Percentiles rank a stretch among this genome's conserved stretches.
Conservation (phyloP, 495 filamentous ascomycete species). For the Penicillium bialowiezense region DNA sequence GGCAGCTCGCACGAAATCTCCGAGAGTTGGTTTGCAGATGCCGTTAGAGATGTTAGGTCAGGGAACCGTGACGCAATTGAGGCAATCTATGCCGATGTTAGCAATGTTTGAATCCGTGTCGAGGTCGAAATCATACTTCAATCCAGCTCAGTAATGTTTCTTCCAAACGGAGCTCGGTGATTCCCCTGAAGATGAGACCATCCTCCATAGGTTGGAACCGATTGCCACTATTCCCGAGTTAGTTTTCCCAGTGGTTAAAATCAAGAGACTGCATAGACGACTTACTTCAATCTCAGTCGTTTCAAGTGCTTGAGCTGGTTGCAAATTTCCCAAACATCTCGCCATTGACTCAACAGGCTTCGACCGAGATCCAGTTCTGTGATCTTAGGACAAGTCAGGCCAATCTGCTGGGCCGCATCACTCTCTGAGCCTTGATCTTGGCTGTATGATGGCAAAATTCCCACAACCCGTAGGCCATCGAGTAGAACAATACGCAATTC, state of each 20-base stretch:
- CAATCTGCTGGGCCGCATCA: constrained; percentile 27
- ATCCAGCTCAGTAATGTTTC: constrained; percentile 71
- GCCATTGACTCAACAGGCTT: constrained; percentile 70
- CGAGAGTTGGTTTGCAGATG: constrained; percentile 52
- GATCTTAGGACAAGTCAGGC: constrained; percentile 55
- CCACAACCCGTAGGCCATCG: constrained; percentile 65
- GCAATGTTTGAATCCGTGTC: not conserved
- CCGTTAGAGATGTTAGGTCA: constrained; percentile 54
- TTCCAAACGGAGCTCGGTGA: constrained; percentile 71
- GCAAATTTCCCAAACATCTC: constrained; percentile 67
- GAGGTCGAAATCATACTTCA: constrained; percentile 47
- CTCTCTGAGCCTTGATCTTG: constrained; percentile 29
- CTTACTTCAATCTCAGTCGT: constrained; percentile 69
- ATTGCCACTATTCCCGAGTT: constrained; percentile 62
- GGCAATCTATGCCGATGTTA: constrained; percentile 33
- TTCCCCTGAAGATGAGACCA: constrained; percentile 45
- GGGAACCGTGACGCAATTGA: constrained; percentile 51
- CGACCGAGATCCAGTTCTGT: constrained; percentile 82
- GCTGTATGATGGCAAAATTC: constrained; percentile 31
- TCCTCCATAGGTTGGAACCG: constrained; percentile 57
- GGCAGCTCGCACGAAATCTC: constrained; percentile 36
- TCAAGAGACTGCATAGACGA: constrained; percentile 1
- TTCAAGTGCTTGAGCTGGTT: constrained; percentile 58
- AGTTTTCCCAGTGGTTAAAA: constrained; percentile 5
- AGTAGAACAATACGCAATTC: constrained; percentile 79